Evolutionary conservation across 805 yeast genomes (phyloP).

Genomic region (Candida peoriensis): DNA sequence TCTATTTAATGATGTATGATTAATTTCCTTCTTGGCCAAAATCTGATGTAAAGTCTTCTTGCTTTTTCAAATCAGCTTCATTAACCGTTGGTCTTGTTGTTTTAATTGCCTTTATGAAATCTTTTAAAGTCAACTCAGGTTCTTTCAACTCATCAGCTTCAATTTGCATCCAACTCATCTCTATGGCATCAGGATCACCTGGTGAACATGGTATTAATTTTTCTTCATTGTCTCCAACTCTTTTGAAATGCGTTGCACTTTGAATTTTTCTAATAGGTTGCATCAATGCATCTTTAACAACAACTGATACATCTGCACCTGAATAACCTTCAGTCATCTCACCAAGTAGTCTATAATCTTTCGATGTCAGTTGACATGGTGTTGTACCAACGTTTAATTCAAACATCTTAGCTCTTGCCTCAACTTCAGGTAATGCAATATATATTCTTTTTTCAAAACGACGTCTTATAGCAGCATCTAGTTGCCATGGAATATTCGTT

Average conservation of each 20-base stretch:
- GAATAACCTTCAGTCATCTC: slow-evolving; percentile 96
- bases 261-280: slow-evolving; percentile 95
- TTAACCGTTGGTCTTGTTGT: slow-evolving; percentile 94
- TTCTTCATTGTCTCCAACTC: slow-evolving; percentile 38
- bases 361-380: slow-evolving; percentile 69
- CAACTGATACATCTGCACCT: slow-evolving; percentile 95
- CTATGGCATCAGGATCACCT: slow-evolving; percentile 82
- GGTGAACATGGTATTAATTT: slow-evolving; percentile 93
- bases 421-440: slow-evolving; percentile 91
- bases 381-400: slow-evolving; percentile 88
- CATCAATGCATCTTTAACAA: slow-evolving; percentile 96
- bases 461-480: slow-evolving; percentile 95
- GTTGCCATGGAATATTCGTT: slow-evolving; percentile 98
- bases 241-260: slow-evolving; percentile 90
- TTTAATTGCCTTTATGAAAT: slow-evolving; percentile 88
- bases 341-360: slow-evolving; percentile 74
- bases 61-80: slow-evolving; percentile 72
- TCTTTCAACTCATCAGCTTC: slow-evolving; percentile 85
- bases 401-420: slow-evolving; percentile 90
- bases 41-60: slow-evolving; percentile 84
- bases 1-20: neutral
- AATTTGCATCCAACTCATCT: slow-evolving; percentile 91
- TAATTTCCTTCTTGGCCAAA: slow-evolving; percentile 96
- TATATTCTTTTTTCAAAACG: slow-evolving; percentile 94
- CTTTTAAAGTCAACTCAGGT: slow-evolving; percentile 86